phyloP scores from a whole-genome alignment of 148 eudicot species.

The Limonium bicolor region DNA sequence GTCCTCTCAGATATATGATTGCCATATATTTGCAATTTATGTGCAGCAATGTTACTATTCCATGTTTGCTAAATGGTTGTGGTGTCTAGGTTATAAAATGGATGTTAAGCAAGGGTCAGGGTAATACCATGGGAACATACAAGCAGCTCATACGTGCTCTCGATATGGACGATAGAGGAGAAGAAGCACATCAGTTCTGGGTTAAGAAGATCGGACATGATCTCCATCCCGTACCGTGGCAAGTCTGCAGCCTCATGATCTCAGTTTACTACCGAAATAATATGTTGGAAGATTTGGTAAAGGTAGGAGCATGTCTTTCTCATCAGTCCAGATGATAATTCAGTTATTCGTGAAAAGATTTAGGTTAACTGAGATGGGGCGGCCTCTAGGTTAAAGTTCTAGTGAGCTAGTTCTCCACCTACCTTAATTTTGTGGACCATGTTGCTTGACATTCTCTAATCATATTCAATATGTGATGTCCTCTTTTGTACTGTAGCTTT shows the following conservation, averaged over 20 bases:
- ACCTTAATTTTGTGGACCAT: background rate
- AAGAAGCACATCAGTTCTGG: conserved; percentile 86
- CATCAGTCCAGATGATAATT: background rate
- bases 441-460: background rate
- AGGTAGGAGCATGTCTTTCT: conserved; percentile 14
- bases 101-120: conserved; percentile 97
- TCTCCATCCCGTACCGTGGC: conserved; percentile 83
- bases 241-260: conserved; percentile 67
- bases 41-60: too few species aligned
- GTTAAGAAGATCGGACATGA: conserved; percentile 65
- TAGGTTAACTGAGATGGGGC: background rate
- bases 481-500: conserved; percentile 26
- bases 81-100: conserved; percentile 57
- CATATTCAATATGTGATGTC: too few species aligned
- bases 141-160: conserved; percentile 74
- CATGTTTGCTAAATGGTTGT: background rate
- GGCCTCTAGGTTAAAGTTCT: too few species aligned
- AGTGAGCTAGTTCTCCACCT: background rate
- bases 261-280: conserved; percentile 69
- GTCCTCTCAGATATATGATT: too few species aligned
- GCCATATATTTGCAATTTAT: too few species aligned
- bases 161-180: conserved; percentile 73
- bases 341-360: background rate
- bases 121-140: conserved; percentile 67
- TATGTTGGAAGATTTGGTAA: conserved; percentile 62